Conservation (phyloP, 2,329 filamentous ascomycete genomes). For the Cercospora sojina region DNA sequence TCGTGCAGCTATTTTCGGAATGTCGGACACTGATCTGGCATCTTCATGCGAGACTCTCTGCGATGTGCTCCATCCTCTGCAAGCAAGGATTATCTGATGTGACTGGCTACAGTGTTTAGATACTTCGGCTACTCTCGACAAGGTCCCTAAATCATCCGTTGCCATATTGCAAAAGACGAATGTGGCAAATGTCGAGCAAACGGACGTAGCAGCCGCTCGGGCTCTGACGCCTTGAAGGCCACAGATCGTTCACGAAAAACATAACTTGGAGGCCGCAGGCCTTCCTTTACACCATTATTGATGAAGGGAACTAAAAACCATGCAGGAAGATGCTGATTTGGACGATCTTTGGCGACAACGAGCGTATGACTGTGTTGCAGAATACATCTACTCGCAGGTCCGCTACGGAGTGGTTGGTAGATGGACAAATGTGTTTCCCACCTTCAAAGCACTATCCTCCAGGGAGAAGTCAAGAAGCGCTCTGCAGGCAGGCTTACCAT, state of each 20-base stretch:
- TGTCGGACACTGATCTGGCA: not conserved
- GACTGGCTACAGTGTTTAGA: not conserved
- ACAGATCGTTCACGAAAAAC: not conserved
- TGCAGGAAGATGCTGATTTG: not conserved
- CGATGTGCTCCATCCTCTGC: not conserved
- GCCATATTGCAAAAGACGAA: not conserved
- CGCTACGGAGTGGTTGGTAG: not conserved
- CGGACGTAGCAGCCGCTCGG: not conserved
- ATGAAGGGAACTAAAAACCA: not conserved
- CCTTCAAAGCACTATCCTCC: slow-evolving; percentile 79
- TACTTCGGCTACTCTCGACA: not conserved
- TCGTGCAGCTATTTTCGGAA: not conserved
- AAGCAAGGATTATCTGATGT: not conserved
- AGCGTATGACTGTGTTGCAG: not conserved
- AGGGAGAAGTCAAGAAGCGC: slow-evolving; percentile 63
- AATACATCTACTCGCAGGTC: slow-evolving; percentile 24
- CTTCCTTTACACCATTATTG: not conserved
- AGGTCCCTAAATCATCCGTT: not conserved
- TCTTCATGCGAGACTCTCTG: not conserved
- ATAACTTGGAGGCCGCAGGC: not conserved
- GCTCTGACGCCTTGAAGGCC: not conserved
- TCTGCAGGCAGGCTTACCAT: slow-evolving; percentile 76
- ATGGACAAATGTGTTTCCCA: slow-evolving; percentile 61
- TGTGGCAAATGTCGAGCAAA: not conserved
- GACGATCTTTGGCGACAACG: not conserved